Base-by-base conservation (phyloP, 495 filamentous ascomycete genomes). In the Niebla homalea region DNA sequence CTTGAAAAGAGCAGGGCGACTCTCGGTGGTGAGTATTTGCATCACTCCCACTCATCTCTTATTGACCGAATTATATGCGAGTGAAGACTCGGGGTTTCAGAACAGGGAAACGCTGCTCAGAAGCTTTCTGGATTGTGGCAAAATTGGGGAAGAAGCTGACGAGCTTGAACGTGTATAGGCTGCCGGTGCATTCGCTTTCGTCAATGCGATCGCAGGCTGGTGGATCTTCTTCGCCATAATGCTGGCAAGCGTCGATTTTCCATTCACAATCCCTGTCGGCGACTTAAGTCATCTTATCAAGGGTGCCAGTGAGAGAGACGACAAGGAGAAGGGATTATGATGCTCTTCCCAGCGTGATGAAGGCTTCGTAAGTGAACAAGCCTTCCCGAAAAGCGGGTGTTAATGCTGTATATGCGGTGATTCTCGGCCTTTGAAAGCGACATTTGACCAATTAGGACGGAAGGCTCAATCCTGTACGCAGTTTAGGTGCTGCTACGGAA, bases 161-260 rank as follows among this genome's bases (percentile, higher is more conserved):
- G 15, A 18, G 39, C 16, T 20, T 42, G 16, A 20, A 20, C 6
- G 16, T 8, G n/a, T 37, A 14, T 38, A 66, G 56, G 70, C 64
- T 2, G 76, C 61, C 18, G 78, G 77, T 6, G 76, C 70, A 5
- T 67, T 64, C 35, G 43, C 60, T n/a, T 83, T 87, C 53, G 71
- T 80, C 1, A 71, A 76, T 4, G 66, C 65, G 39, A 44, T 79
- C 38, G 66, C 72, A 0, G 76, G 80, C 10, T 86, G 82, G 81
- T 81, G 73, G 58, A 78, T 83, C 37, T 78, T 87, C 52, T 55
- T 74, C 32, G 74, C 73, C 1, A 75, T 80, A 50, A 72, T 86
- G 66, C 66, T 85, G 4, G 78, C 73, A 0, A 64, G 73, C 0
- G 52, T 84, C 10, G 80, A 77, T 23, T 79, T 84, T 53, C 79